Evolutionary conservation across 768 basidiomycete genomes (phyloP), one percentile per base, ranked within the genome.

Genomic region (Collybia nuda): DNA sequence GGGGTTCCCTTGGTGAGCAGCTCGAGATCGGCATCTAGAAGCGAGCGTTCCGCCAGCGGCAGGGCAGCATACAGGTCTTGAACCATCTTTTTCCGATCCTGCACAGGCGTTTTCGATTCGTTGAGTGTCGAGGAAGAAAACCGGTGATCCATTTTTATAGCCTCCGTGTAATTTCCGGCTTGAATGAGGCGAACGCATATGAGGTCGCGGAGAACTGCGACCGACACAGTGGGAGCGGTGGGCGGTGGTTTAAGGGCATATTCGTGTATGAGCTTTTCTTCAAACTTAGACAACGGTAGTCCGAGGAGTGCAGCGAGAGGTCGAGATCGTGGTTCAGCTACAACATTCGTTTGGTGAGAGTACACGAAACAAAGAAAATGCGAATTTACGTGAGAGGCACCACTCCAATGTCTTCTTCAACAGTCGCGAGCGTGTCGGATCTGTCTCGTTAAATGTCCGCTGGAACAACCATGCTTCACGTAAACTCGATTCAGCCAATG

Each of bases 401-500:
- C 86, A 90, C 46, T 79, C 78, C 2, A 90, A 59, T 14, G 90
- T 67, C 56, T 81, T 86, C 45, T 68, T 67, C 15, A 88, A 66
- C 7, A 91, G 64, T 38, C 80, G 72, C 12, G 73, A 63, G 2
- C 86, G 79, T 19, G 76, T 79, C 22, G 75, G 68, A 32, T 77
- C 73, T 9, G 59, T 66, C 57, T 93, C 87, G 26, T 75, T 76
- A 58, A 90, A 91, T 0, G 82, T 82, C 14, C 85, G 75, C 55
- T 88, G 84, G 60, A 80, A 91, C 45, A 76, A 73, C 90, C 90
- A 93, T 3, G 89, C 89, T 44, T 89, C 84, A 50, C 78, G 60
- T 5, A 92, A 67, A 58, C 77, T 85, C 0, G 75, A 70, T 23
- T 88, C 80, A 0, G 83, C 84, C 21, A 93, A 72, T 1, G 91